A percentile compares a stretch with the other conserved stretches of the same genome.
These are phyloP conservation scores for Nannizziopsis barbatae DNA, from an alignment of 2,329 filamentous ascomycete genomes.

Conservation along the genomic window DNA sequence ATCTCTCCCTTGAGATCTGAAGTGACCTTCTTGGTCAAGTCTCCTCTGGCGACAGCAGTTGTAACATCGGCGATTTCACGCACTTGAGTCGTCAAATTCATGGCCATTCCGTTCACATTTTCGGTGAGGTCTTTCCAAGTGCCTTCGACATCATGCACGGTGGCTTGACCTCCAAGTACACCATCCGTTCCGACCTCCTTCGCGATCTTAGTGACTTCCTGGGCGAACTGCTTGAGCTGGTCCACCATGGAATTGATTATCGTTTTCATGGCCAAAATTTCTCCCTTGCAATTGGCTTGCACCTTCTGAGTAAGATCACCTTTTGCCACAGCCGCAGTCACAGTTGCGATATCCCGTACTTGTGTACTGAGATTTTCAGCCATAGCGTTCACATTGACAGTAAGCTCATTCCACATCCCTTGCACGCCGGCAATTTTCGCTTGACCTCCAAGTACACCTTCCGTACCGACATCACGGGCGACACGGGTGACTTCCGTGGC, in stretches of 20 bases:
- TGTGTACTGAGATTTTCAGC: slow-evolving; percentile 77
- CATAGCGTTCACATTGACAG: slow-evolving; percentile 80
- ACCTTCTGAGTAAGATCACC: slow-evolving; percentile 96
- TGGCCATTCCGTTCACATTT: slow-evolving; percentile 96
- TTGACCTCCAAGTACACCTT: slow-evolving; percentile 71
- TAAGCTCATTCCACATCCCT: slow-evolving; percentile 81
- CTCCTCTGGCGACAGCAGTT: slow-evolving; percentile 84
- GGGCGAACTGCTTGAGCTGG: slow-evolving; percentile 89
- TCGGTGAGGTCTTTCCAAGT: slow-evolving; percentile 95
- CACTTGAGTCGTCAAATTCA: slow-evolving; percentile 95
- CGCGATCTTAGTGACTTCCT: slow-evolving; percentile 92
- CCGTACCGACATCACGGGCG: slow-evolving; percentile 71
- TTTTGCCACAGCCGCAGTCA: slow-evolving; percentile 58
- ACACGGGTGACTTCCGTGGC: slow-evolving; percentile 75
- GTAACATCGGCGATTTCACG: slow-evolving; percentile 96
- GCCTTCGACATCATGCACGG: slow-evolving; percentile 89
- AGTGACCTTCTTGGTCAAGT: slow-evolving; percentile 90
- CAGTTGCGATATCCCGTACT: slow-evolving; percentile 85
- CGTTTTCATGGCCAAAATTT: slow-evolving; percentile 88
- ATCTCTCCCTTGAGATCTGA: slow-evolving; percentile 93
- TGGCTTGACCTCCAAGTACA: slow-evolving; percentile 84
- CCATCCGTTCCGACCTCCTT: slow-evolving; percentile 95
- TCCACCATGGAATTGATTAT: slow-evolving; percentile 99
- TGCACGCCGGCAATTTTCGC: slow-evolving; percentile 73
- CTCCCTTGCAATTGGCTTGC: slow-evolving; percentile 80